A percentile compares a stretch with the other conserved stretches of the same genome.
phyloP scores from a whole-genome alignment of 805 yeast species.

The Geotrichum ghanense region DNA sequence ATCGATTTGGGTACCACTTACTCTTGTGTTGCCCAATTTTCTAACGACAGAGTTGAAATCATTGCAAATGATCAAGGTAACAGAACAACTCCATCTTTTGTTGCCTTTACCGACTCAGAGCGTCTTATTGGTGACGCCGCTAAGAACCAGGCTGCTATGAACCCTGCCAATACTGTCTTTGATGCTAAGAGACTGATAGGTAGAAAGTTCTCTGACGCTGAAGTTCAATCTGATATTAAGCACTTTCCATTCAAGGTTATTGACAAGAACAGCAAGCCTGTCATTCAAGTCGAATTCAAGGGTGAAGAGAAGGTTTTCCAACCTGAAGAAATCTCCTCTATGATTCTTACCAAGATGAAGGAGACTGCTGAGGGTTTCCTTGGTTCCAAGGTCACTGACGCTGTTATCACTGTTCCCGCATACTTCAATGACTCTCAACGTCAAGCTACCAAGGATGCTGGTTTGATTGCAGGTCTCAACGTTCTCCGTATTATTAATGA shows the following conservation, averaged over 20 bases:
- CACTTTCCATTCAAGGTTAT: conserved; percentile 80
- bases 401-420: conserved; percentile 93
- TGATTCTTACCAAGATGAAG: conserved; percentile 85
- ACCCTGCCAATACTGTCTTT: conserved; percentile 82
- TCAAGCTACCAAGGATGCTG: conserved; percentile 96
- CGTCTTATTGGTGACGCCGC: conserved; percentile 95
- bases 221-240: conserved; percentile 64
- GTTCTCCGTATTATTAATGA: conserved; percentile 91
- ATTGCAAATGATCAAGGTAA: conserved; percentile 96
- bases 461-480: conserved; percentile 88
- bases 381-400: conserved; percentile 74
- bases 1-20: conserved; percentile 93
- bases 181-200: conserved; percentile 93
- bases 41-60: conserved; percentile 80
- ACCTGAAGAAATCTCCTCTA: conserved; percentile 92
- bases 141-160: conserved; percentile 94
- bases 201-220: conserved; percentile 63
- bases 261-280: conserved; percentile 73
- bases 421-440: conserved; percentile 95
- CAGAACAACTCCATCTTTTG: conserved; percentile 93
- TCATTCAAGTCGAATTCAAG: conserved; percentile 72
- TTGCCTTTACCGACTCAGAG: conserved; percentile 89
- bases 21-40: conserved; percentile 85
- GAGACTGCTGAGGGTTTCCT: conserved; percentile 84
- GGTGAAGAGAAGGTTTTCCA: conserved; percentile 78